Percentiles rank a stretch among this genome's conserved stretches.
These are phyloP conservation scores for Bryoerythrophyllum caledonicum DNA, from an alignment of 225 moss, liverwort and hornwort species.

Conservation along the genomic window DNA sequence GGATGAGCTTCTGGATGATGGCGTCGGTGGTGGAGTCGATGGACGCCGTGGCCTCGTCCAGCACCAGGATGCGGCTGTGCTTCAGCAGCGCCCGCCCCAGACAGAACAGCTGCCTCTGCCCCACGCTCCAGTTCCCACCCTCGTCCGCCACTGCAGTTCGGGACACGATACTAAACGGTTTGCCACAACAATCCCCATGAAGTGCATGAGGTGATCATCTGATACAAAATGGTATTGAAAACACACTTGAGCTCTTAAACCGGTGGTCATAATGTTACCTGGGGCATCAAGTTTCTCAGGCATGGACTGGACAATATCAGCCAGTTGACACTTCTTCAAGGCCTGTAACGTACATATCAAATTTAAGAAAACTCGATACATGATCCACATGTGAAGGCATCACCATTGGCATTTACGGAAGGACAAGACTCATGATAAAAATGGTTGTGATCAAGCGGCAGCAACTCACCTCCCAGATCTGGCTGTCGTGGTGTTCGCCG, in stretches of 20 bases:
- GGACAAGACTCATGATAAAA: no score
- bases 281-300: slow-evolving; percentile 47
- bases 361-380: no score
- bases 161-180: not conserved
- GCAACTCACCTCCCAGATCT: slow-evolving; percentile 55
- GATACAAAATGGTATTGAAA: no score
- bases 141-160: slow-evolving; percentile 47
- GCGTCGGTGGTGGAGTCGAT: slow-evolving; percentile 55
- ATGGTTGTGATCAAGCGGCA: not conserved
- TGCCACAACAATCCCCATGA: not conserved
- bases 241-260: no score
- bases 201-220: not conserved
- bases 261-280: slow-evolving; percentile 18
- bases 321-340: slow-evolving; percentile 45
- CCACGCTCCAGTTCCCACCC: slow-evolving; percentile 66
- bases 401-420: no score
- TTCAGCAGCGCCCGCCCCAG: slow-evolving; percentile 56
- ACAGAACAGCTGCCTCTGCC: slow-evolving; percentile 62
- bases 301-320: slow-evolving; percentile 32
- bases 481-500: slow-evolving; percentile 40
- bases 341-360: slow-evolving; percentile 27
- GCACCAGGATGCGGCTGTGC: slow-evolving; percentile 53
- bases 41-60: slow-evolving; percentile 68
- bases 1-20: slow-evolving; percentile 45
- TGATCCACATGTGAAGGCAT: not conserved